Evolutionary conservation across 192 early-diverging fungal genomes (phyloP).

Genomic region (Dispira simplex): DNA sequence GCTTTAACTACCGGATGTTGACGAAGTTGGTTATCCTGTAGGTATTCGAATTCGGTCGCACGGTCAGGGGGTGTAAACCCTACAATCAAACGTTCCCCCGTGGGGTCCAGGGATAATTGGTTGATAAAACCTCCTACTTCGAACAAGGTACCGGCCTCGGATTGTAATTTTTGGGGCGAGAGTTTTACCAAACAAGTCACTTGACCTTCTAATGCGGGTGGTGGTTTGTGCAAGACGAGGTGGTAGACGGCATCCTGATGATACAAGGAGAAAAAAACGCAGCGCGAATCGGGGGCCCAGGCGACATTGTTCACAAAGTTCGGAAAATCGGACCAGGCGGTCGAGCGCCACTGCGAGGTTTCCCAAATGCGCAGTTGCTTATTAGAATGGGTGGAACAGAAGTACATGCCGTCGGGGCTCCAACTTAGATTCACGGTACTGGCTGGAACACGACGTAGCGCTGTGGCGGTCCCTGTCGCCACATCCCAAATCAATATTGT

Average conservation of each 20-base stretch:
- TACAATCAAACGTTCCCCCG: slow-evolving; percentile 25
- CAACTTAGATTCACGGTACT: slow-evolving; percentile 17
- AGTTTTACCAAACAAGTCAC: slow-evolving; percentile 8
- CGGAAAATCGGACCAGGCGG: slow-evolving; percentile 25
- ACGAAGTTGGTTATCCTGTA: not conserved
- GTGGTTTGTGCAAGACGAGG: slow-evolving; percentile 19
- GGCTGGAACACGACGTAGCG: slow-evolving; percentile 19
- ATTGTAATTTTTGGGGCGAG: not conserved
- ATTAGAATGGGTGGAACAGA: slow-evolving; percentile 23
- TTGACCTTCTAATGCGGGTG: slow-evolving; percentile 25
- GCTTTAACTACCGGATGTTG: not conserved
- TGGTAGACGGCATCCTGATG: slow-evolving; percentile 19
- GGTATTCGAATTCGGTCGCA: slow-evolving; percentile 17
- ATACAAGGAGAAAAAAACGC: slow-evolving; percentile 21
- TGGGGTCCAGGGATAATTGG: slow-evolving; percentile 23
- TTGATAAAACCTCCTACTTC: slow-evolving; percentile 25
- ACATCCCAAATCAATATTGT: slow-evolving; percentile 28
- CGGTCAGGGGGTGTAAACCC: slow-evolving; percentile 24
- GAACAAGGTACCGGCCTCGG: not conserved
- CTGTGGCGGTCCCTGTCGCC: slow-evolving; percentile 23
- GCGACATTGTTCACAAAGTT: slow-evolving; percentile 16
- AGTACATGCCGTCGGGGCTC: slow-evolving; percentile 22
- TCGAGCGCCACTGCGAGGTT: slow-evolving; percentile 22
- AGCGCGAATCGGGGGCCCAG: slow-evolving; percentile 29
- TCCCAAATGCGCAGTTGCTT: slow-evolving; percentile 31